Conservation (phyloP, 306 rosid species). For the Prosopis cineraria region DNA sequence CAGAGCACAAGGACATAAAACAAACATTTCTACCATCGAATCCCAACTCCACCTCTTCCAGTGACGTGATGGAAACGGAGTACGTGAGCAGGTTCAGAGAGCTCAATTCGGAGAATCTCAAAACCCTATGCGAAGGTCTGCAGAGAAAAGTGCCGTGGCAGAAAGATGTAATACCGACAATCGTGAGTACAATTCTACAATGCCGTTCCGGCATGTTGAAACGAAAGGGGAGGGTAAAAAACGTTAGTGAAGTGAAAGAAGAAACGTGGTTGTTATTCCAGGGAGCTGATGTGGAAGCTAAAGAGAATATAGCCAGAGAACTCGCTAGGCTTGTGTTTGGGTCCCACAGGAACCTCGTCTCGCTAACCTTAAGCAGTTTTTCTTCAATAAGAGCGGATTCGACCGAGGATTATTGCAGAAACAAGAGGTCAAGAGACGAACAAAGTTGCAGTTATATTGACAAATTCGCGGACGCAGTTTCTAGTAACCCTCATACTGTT, state of each 20-base stretch:
- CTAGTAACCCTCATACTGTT: constrained; percentile 73
- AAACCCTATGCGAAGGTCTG: constrained; percentile 66
- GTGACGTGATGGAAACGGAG: constrained; percentile 72
- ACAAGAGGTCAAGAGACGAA: constrained; percentile 82
- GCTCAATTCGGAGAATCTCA: constrained; percentile 63
- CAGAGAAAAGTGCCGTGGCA: constrained; percentile 85
- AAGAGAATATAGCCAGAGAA: constrained; percentile 78
- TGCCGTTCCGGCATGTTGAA: constrained; percentile 73
- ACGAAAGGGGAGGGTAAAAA: constrained; percentile 59
- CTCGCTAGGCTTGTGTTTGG: constrained; percentile 74
- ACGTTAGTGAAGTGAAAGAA: constrained; percentile 50
- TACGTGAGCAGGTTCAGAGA: constrained; percentile 63
- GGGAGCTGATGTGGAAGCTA: constrained; percentile 73
- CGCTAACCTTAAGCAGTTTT: constrained; percentile 71
- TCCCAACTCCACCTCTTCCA: constrained; percentile 71
- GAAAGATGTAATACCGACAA: constrained; percentile 67
- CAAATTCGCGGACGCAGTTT: constrained; percentile 66
- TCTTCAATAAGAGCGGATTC: constrained; percentile 79
- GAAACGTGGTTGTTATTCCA: constrained; percentile 95
- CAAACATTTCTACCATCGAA: constrained; percentile 42
- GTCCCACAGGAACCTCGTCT: constrained; percentile 53
- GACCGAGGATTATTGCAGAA: constrained; percentile 61
- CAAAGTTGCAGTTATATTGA: constrained; percentile 71
- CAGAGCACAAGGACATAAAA: constrained; percentile 44
- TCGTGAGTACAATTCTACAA: constrained; percentile 65